Evolutionary conservation across 257 asterid species (phyloP), one percentile per base, ranked within the genome.

Genomic region (Coffea eugenioides): DNA sequence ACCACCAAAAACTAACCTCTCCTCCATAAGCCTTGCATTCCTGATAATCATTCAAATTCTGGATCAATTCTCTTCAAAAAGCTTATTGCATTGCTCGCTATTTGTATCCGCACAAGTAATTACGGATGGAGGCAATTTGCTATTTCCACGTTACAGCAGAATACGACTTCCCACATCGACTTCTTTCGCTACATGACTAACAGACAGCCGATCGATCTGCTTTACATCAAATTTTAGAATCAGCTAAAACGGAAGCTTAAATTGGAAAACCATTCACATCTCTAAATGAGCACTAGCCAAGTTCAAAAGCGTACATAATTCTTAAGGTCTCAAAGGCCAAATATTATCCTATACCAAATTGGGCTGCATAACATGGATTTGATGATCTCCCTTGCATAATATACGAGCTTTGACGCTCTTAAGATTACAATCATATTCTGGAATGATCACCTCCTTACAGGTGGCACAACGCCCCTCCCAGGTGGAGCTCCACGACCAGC

Each of bases 401-500:
- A 69, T 31, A 78, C 41, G 71, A n/a, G 14, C 71, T n/a, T 41
- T 54, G 43, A 49, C 13, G 39, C 65, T 25, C 59, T 27, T 48
- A 70, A 70, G 62, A 31, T 31, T 31, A 31, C 31, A 76, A 20
- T 36, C 72, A 15, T 61, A 5, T 41, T 72, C 6, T 51, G 25
- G 41, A 20, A 48, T 16, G 76, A 87, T 92, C 90, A 95, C 88
- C 99, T 89, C 79, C 98, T 88, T 21, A 84, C 97, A 61, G 97
- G 98, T 43, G 98, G 97, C 71, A 84, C 96, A 71, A 75, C 87
- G 39, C 99, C 99, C 76, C 98, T 79, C 71, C 99, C 97, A 54
- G 97, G 98, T 34, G 94, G 76, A 62, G 85, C 97, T 52, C 97
- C 99, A 80, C 98, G 98, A 48, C 98, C 97, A 76, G 93, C 90